A percentile compares a stretch with the other conserved stretches of the same genome.
Conservation (phyloP, 148 eudicot species). For the Cornus kousa region DNA sequence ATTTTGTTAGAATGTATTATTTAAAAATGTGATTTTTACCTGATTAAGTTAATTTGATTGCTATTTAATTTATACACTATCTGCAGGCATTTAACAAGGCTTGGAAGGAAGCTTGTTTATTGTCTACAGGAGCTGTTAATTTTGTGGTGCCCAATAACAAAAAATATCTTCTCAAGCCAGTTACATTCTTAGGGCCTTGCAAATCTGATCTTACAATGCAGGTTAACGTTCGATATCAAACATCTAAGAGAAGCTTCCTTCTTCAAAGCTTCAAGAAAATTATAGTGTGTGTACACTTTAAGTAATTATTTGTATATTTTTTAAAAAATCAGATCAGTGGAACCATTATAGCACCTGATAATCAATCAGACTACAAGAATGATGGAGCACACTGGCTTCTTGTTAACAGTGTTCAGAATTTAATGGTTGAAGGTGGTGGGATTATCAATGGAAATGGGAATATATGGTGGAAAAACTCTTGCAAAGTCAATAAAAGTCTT, state of each 20-base stretch:
- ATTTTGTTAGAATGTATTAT: too few species aligned
- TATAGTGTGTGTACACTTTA: too few species aligned
- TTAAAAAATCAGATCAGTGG: conserved; percentile 46
- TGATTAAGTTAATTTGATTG: background rate
- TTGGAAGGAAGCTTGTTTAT: conserved; percentile 62
- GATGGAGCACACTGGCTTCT: conserved; percentile 53
- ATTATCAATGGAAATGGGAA: conserved; percentile 65
- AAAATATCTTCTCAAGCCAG: conserved; percentile 56
- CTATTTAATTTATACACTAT: too few species aligned
- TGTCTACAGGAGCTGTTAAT: conserved; percentile 16
- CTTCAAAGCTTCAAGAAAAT: too few species aligned
- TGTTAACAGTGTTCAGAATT: conserved; percentile 34
- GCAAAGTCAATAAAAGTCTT: conserved; percentile 53
- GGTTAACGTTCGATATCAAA: conserved; percentile 24
- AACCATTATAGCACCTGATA: conserved; percentile 44
- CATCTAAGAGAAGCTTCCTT: background rate
- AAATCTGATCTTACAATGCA: conserved; percentile 37
- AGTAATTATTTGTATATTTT: too few species aligned
- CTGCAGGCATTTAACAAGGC: conserved; percentile 63
- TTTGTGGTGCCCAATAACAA: conserved; percentile 36
- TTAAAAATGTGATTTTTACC: background rate
- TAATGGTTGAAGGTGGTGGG: conserved; percentile 61
- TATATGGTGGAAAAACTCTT: conserved; percentile 81
- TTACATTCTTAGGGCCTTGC: conserved; percentile 66
- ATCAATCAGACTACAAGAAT: conserved; percentile 41